Evolutionary conservation across 2,329 filamentous ascomycete species (phyloP), one percentile per base, ranked within the genome.

Genomic region (Fragosphaeria purpurea): DNA sequence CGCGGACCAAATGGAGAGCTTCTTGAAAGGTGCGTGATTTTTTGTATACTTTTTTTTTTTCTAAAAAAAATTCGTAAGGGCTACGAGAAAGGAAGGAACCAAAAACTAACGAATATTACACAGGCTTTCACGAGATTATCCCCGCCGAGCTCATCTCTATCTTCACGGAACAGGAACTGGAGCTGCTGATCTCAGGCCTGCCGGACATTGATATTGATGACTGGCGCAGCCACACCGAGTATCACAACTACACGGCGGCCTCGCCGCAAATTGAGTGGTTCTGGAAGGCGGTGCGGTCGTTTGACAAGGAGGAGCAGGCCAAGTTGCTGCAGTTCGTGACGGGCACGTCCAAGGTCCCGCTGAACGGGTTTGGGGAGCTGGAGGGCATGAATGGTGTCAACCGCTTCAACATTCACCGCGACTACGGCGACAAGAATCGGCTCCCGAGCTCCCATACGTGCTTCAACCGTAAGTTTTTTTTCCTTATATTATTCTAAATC

Each of bases 211-310:
- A 98, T 60, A 82, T 97, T 41, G 93, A 98, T 62, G 93, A 98
- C 70, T 98, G 93, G 93, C 96, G 95, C 79, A 89, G 87, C 70
- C 95, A 96, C 69, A 95, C 91, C 2, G 94, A 98, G 64, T 97
- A 98, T 61, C 91, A 97, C 69, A 97, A 97, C 68, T 98, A 98
- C 71, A 88, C 82, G 5, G 85, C 88, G 35, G 91, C 90, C 0
- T 96, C 93, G 4, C 87, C 88, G 43, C 94, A 98, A 65, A 95
- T 98, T 53, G 90, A 97, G 66, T 98, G 93, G 93, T 98, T 98
- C 80, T 98, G 93, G 93, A 85, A 94, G 62, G 93, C 93, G 32
- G 82, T 98, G 42, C 84, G 93, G 60, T 95, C 90, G 5, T 98
- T 96, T 63, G 94, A 97, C 73, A 97, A 97, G 71, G 94, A 98